Conservation (phyloP, 345 rosid species). For the Trapa incisa region DNA sequence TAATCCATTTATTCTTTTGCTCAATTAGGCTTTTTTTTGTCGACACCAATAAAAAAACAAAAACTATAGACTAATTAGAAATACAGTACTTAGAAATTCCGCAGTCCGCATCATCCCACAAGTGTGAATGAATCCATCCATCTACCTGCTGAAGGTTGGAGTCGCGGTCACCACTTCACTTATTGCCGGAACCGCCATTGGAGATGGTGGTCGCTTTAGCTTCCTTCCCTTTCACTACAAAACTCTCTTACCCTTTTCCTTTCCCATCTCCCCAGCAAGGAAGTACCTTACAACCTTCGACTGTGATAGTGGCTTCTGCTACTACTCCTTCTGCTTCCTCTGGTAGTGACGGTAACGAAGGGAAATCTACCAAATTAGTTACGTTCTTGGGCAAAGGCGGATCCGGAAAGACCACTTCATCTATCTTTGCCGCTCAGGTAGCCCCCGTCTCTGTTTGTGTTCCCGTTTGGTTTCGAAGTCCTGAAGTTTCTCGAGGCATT, state of each 20-base stretch:
- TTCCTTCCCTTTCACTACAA: slow-evolving; percentile 1
- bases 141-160: too few species aligned
- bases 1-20: too few species aligned
- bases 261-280: background rate
- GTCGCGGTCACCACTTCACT: too few species aligned
- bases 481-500: background rate
- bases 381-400: slow-evolving; percentile 89
- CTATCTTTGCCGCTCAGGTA: slow-evolving; percentile 85
- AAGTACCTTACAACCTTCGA: slow-evolving; percentile 18
- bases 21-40: too few species aligned
- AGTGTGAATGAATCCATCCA: too few species aligned
- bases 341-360: slow-evolving; percentile 9
- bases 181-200: too few species aligned
- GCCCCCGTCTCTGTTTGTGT: background rate
- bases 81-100: too few species aligned
- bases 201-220: slow-evolving; percentile 2
- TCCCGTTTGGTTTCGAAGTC: background rate
- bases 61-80: too few species aligned
- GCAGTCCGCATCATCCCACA: too few species aligned
- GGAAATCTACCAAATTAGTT: slow-evolving; percentile 36
- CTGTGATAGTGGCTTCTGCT: slow-evolving; percentile 13
- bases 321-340: slow-evolving; percentile 3
- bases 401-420: slow-evolving; percentile 77
- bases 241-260: slow-evolving; percentile 1
- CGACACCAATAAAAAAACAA: too few species aligned